phyloP scores from a whole-genome alignment of 2,329 filamentous ascomycete genomes.

The Aspergillus nomiae region DNA sequence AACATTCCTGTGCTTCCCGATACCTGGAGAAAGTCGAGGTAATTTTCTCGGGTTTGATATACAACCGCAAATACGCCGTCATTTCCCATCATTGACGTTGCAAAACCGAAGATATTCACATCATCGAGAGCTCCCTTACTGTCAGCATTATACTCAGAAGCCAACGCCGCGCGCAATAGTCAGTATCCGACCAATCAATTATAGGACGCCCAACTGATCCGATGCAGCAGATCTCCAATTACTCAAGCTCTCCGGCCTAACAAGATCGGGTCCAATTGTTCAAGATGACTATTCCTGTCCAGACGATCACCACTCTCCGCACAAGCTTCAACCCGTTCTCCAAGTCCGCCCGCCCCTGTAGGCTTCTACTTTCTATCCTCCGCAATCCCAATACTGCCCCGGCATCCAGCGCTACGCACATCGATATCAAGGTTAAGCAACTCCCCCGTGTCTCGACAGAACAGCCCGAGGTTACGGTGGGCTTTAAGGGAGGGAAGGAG shows the following conservation, averaged over 20 bases:
- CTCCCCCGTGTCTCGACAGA: constrained; percentile 70
- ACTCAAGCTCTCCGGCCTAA: neutral
- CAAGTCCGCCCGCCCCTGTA: constrained; percentile 73
- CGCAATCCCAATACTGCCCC: constrained; percentile 80
- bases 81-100: neutral
- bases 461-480: constrained; percentile 70
- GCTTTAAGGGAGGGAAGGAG: constrained; percentile 96
- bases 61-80: constrained; percentile 1
- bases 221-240: neutral
- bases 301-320: constrained; percentile 69
- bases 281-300: constrained; percentile 42
- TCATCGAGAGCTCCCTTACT: too few species aligned
- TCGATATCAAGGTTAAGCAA: constrained; percentile 77
- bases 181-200: neutral
- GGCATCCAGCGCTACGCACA: constrained; percentile 71
- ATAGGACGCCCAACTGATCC: neutral
- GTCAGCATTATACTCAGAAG: neutral
- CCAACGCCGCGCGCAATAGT: neutral
- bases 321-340: constrained; percentile 94
- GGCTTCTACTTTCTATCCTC: constrained; percentile 83
- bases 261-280: constrained; percentile 7
- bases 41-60: constrained; percentile 13
- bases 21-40: constrained; percentile 5
- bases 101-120: neutral
- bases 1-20: constrained; percentile 10